Evolutionary conservation across 169 alveolate species (phyloP).

Genomic region (Plasmodium billcollinsi): DNA sequence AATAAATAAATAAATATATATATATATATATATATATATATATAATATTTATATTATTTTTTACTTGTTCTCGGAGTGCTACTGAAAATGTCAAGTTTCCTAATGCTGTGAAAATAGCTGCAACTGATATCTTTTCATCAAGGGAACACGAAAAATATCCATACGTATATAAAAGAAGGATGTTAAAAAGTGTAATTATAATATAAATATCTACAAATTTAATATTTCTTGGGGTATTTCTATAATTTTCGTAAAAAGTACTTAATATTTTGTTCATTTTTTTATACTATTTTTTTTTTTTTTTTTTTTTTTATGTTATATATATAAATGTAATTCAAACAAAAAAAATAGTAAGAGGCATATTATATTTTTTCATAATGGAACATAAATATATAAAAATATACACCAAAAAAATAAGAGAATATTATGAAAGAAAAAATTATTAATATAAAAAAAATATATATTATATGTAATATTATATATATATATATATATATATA

Average conservation of each 20-base stretch:
- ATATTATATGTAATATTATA: no score
- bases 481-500: no score
- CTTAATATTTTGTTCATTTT: slow-evolving; percentile 37
- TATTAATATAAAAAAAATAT: no score
- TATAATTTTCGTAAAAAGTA: slow-evolving; percentile 16
- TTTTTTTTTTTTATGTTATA: no score
- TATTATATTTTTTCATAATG: no score
- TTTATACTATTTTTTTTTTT: neutral
- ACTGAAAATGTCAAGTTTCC: slow-evolving; percentile 62
- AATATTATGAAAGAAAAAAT: no score
- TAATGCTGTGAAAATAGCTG: slow-evolving; percentile 54
- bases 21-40: neutral
- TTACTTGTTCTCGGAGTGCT: slow-evolving; percentile 75
- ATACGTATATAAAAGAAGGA: slow-evolving; percentile 36
- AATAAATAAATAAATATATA: no score
- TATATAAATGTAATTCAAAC: no score
- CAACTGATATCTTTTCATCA: slow-evolving; percentile 34
- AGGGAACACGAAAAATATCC: slow-evolving; percentile 27
- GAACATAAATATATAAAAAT: no score
- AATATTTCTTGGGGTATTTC: slow-evolving; percentile 21
- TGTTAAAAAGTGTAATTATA: slow-evolving; percentile 23
- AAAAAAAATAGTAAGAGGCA: no score
- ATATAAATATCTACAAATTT: slow-evolving; percentile 37
- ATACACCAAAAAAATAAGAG: no score
- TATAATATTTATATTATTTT: neutral